A percentile compares a stretch with the other conserved stretches of the same genome.
phyloP scores from a whole-genome alignment of 768 basidiomycete genomes.

The Lactifluus piperatus region DNA sequence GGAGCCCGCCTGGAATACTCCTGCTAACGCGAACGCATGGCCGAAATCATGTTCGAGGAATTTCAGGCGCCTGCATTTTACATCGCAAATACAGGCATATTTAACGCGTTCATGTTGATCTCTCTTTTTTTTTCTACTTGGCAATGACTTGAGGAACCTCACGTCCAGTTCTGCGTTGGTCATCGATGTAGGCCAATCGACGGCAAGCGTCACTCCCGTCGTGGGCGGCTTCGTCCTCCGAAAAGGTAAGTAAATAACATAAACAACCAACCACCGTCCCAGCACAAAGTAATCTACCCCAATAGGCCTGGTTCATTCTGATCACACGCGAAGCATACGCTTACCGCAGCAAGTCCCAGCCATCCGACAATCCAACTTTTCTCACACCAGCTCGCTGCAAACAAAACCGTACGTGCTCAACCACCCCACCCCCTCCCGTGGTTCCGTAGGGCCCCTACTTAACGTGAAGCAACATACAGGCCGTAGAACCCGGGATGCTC shows the following conservation, averaged over 20 bases:
- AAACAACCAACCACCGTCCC: neutral
- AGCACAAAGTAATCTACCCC: neutral
- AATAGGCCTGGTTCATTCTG: constrained; percentile 68
- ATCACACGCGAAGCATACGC: constrained; percentile 63
- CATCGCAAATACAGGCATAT: constrained; percentile 87
- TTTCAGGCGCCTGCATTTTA: constrained; percentile 94
- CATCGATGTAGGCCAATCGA: constrained; percentile 85
- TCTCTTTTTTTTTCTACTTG: neutral
- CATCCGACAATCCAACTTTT: constrained; percentile 59
- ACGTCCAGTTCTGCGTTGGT: constrained; percentile 80
- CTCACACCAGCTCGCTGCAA: constrained; percentile 87
- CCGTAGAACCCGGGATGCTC: constrained; percentile 62
- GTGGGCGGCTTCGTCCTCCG: constrained; percentile 96
- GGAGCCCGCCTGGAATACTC: constrained; percentile 94
- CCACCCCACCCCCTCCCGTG: too few relatives aligned
- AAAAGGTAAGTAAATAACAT: constrained; percentile 50
- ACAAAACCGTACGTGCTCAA: constrained; percentile 45
- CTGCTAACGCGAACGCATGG: constrained; percentile 91
- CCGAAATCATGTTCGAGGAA: constrained; percentile 96
- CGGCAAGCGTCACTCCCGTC: constrained; percentile 88
- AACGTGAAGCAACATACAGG: constrained; percentile 30
- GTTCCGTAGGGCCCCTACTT: too few relatives aligned
- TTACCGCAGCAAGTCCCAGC: constrained; percentile 38
- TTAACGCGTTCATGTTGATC: constrained; percentile 60
- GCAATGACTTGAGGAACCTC: neutral